Base-by-base conservation (phyloP, 2,329 filamentous ascomycete species). In the Penicillium expansum region DNA sequence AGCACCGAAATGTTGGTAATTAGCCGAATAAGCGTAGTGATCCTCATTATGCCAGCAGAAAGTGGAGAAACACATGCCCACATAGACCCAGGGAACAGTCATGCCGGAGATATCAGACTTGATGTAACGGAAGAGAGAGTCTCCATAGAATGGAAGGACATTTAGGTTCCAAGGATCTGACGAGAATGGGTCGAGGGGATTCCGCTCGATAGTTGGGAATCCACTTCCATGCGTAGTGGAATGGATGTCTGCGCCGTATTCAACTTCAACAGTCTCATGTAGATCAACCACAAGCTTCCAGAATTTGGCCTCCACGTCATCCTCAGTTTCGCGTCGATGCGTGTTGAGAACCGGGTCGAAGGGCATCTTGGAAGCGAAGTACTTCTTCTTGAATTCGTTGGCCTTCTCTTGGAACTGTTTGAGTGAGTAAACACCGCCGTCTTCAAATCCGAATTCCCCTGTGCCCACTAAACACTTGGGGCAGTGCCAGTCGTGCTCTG, bases 11-110 rank as follows among this genome's bases (percentile, higher is more conserved):
- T 99, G 94, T 72, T 99, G 94, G 68, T 97, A 99, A 65, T 99
- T 99, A 51, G 94, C 90, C 0, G 94, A 99, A 71, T 97, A 99
- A 2, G 94, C 89, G 71, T 96, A 97, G 70, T 99, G 94, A 69
- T 99, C 94, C 70, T 99, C 94, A 62, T 96, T 97, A 73, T 99
- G 94, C 94, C 94, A 99, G 75, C 94, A 99, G 70, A 99, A 99
- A 0, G 94, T 97, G 0, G 94, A 99, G 72, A 99, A 99, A 38
- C 96, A 95, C 94, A 99, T 99, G 60, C 94, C 94, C 4, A 99
- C 94, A 70, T 99, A 99, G 4, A 99, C 86, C 94, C 94, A 99
- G 0, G 94, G 94, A 8, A 99, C 93, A 0, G 94, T 99, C 94
- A 99, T 99, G 37, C 94, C 94, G 2, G 94, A 97, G 52, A 99